phyloP scores from a whole-genome alignment of 2,329 filamentous ascomycete genomes.

The Pseudogymnoascus sp. region DNA sequence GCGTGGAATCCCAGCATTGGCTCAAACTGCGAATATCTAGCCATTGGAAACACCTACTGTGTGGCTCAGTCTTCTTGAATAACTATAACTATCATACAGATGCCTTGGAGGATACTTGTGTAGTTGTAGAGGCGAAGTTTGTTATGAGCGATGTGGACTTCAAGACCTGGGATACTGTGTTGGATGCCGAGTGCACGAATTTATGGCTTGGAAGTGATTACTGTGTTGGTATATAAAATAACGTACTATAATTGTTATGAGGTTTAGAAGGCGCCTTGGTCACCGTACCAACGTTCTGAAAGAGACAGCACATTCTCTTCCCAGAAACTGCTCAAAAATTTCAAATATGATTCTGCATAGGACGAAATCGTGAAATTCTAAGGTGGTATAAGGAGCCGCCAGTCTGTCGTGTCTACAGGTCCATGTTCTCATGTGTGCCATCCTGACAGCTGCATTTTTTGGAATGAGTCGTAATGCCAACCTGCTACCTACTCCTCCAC shows the following conservation, averaged over 20 bases:
- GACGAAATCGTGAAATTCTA: neutral
- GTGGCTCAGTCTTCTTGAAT: constrained; percentile 12
- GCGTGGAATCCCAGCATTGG: constrained; percentile 19
- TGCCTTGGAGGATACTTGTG: neutral
- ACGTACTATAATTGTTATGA: neutral
- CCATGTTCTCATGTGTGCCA: neutral
- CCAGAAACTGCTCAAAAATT: neutral
- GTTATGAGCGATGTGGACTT: neutral
- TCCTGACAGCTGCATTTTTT: neutral
- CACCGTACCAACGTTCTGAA: neutral
- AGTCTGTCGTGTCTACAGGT: neutral
- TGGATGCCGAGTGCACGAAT: neutral
- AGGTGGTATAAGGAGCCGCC: neutral
- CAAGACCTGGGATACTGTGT: neutral
- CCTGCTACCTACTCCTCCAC: neutral
- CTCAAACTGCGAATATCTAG: constrained; percentile 18
- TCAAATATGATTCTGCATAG: neutral
- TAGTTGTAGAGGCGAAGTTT: neutral
- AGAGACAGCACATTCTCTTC: neutral
- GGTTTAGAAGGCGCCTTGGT: neutral
- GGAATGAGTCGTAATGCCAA: neutral
- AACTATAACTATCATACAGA: constrained; percentile 10
- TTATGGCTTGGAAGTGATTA: neutral
- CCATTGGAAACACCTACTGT: constrained; percentile 22
- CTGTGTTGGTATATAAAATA: neutral